These are phyloP conservation scores for Plantago major DNA, from an alignment of 257 asterid species.

Conservation along the genomic window DNA sequence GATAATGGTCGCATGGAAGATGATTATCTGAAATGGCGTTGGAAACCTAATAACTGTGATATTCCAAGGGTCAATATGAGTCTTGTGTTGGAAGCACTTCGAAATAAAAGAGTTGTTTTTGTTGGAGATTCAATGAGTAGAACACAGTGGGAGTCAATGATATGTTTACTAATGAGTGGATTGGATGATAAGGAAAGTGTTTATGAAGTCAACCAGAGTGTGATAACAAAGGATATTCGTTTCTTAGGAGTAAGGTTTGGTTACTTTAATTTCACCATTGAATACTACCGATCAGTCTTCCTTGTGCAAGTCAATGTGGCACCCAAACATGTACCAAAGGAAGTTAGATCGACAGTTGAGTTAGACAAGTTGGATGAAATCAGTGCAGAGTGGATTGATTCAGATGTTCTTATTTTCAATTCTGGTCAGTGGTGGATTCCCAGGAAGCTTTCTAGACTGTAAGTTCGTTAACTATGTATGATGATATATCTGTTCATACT, in stretches of 20 bases:
- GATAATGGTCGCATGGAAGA: slow-evolving; percentile 56
- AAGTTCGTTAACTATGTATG: slow-evolving; percentile 25
- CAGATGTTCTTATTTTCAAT: slow-evolving; percentile 67
- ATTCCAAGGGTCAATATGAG: slow-evolving; percentile 47
- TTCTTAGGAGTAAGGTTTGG: slow-evolving; percentile 59
- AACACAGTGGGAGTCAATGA: slow-evolving; percentile 85
- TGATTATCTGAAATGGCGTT: slow-evolving; percentile 68
- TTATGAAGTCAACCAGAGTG: slow-evolving; percentile 61
- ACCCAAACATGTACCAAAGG: slow-evolving; percentile 49
- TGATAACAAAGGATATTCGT: slow-evolving; percentile 57
- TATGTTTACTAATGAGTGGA: slow-evolving; percentile 68
- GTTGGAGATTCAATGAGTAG: slow-evolving; percentile 87
- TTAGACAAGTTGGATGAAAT: slow-evolving; percentile 62
- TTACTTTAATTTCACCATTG: slow-evolving; percentile 57
- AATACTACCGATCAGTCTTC: slow-evolving; percentile 70
- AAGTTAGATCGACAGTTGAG: slow-evolving; percentile 56
- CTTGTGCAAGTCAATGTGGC: slow-evolving; percentile 65
- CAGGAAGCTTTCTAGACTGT: slow-evolving; percentile 65
- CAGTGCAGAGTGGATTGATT: slow-evolving; percentile 58
- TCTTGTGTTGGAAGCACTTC: slow-evolving; percentile 37
- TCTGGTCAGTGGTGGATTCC: slow-evolving; percentile 91
- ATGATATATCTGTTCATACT: not conserved
- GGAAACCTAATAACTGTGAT: slow-evolving; percentile 69
- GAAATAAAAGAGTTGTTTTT: slow-evolving; percentile 57
- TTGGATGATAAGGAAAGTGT: slow-evolving; percentile 58